These are phyloP conservation scores for Pinus albicaulis DNA, from an alignment of 75 land plant species.

Conservation along the genomic window DNA sequence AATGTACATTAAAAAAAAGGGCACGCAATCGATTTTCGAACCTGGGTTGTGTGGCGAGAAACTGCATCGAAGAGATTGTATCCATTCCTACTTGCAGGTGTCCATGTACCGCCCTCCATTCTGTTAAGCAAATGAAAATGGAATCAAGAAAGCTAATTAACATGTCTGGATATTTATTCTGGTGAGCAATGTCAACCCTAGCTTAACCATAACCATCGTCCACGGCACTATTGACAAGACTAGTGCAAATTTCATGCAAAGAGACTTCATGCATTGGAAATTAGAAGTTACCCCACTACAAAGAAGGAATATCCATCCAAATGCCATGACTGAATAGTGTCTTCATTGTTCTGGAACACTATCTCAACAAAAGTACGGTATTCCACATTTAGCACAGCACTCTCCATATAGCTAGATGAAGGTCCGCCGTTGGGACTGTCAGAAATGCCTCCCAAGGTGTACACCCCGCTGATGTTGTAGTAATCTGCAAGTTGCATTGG, in stretches of 20 bases:
- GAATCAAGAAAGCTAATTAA: no score
- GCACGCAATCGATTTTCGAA: slow-evolving; percentile 4
- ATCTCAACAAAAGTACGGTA: slow-evolving; percentile 73
- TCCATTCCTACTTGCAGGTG: slow-evolving; percentile 23
- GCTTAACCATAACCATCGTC: no score
- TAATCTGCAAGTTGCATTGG: slow-evolving; percentile 65
- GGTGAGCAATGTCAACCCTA: no score
- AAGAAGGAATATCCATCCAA: slow-evolving; percentile 81
- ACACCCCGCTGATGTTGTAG: slow-evolving; percentile 39
- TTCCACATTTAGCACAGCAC: slow-evolving; percentile 44
- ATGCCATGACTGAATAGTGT: slow-evolving; percentile 80
- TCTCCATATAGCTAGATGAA: slow-evolving; percentile 22
- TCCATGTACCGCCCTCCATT: slow-evolving; percentile 64
- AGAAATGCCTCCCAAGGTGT: slow-evolving; percentile 18
- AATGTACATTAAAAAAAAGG: neutral
- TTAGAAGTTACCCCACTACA: slow-evolving; percentile 72
- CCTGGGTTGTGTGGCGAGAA: slow-evolving; percentile 81
- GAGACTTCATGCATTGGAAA: neutral
- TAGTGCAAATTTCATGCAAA: no score
- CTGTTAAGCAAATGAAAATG: slow-evolving; percentile 5
- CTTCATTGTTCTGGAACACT: slow-evolving; percentile 84
- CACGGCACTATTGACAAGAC: no score
- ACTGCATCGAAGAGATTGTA: slow-evolving; percentile 76
- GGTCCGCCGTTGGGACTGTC: slow-evolving; percentile 15
- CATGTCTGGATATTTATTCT: no score